Percentiles rank a stretch among this genome's conserved stretches.
Evolutionary conservation across 768 basidiomycete genomes (phyloP).

Genomic region (Myochromella boudieri): DNA sequence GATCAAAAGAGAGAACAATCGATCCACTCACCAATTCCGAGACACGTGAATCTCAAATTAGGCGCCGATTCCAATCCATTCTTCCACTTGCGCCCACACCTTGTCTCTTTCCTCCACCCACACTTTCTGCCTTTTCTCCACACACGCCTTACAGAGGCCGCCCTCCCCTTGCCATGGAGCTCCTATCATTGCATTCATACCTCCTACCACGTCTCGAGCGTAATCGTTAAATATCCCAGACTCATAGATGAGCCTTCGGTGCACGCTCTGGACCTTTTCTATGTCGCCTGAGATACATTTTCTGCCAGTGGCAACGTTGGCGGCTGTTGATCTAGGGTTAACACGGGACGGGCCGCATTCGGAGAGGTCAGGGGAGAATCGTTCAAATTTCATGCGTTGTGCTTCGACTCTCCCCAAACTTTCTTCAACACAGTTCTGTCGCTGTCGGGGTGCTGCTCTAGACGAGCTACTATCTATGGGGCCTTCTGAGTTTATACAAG

Average conservation of each 20-base stretch:
- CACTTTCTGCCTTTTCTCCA: constrained; percentile 4
- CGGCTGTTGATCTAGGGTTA: too few relatives aligned
- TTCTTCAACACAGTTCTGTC: too few relatives aligned
- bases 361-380: too few relatives aligned
- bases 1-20: too few relatives aligned
- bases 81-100: constrained; percentile 13
- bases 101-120: constrained; percentile 11
- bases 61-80: constrained; percentile 14
- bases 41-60: too few relatives aligned
- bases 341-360: too few relatives aligned
- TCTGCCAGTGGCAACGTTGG: neutral
- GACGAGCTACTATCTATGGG: too few relatives aligned
- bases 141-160: constrained; percentile 8
- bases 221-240: constrained; percentile 10
- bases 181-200: constrained; percentile 11
- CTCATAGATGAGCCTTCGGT: constrained; percentile 8
- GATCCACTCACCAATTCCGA: too few relatives aligned
- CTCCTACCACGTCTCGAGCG: constrained; percentile 8
- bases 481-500: too few relatives aligned
- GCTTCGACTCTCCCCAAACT: too few relatives aligned
- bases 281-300: constrained; percentile 5
- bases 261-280: neutral
- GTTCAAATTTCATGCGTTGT: too few relatives aligned
- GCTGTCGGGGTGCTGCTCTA: too few relatives aligned
- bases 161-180: constrained; percentile 13